Evolutionary conservation across 495 filamentous ascomycete species (phyloP).

Genomic region (Tuber magnatum): DNA sequence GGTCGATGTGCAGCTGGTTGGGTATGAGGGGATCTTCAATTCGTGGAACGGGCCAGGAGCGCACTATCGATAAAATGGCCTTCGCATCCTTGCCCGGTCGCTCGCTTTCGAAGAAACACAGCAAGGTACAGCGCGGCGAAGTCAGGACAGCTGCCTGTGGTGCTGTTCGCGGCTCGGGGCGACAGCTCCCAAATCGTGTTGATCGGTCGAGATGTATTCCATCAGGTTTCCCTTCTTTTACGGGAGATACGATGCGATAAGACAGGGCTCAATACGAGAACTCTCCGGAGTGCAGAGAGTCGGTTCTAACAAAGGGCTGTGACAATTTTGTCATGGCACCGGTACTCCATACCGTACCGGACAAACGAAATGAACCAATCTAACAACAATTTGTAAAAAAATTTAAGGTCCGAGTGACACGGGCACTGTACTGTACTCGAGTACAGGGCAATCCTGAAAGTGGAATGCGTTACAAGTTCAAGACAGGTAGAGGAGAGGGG

Average conservation of each 20-base stretch:
- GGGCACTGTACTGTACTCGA: too few relatives aligned
- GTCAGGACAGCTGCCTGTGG: slow-evolving; percentile 26
- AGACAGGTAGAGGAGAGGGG: slow-evolving; percentile 7
- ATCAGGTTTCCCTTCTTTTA: slow-evolving; percentile 1
- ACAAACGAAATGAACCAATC: background rate
- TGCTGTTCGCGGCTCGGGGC: slow-evolving; percentile 24
- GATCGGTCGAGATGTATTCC: slow-evolving; percentile 17
- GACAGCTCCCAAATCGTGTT: slow-evolving; percentile 18
- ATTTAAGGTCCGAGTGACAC: background rate
- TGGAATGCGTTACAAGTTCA: background rate
- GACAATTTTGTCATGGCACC: background rate
- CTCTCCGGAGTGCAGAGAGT: background rate
- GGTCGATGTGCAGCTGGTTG: slow-evolving; percentile 21
- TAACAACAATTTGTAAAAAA: background rate
- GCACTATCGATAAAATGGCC: slow-evolving; percentile 29
- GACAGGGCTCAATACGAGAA: background rate
- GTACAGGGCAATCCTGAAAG: background rate
- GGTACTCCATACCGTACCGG: background rate
- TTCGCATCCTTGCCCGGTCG: slow-evolving; percentile 19
- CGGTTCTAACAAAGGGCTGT: background rate
- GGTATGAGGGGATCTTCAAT: slow-evolving; percentile 23
- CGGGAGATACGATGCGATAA: background rate
- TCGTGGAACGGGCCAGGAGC: slow-evolving; percentile 25
- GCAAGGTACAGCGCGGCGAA: slow-evolving; percentile 26
- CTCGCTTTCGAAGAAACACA: slow-evolving; percentile 27